These are phyloP conservation scores for Nakazawaea wickerhamii DNA, from an alignment of 805 yeast genomes.

Conservation along the genomic window DNA sequence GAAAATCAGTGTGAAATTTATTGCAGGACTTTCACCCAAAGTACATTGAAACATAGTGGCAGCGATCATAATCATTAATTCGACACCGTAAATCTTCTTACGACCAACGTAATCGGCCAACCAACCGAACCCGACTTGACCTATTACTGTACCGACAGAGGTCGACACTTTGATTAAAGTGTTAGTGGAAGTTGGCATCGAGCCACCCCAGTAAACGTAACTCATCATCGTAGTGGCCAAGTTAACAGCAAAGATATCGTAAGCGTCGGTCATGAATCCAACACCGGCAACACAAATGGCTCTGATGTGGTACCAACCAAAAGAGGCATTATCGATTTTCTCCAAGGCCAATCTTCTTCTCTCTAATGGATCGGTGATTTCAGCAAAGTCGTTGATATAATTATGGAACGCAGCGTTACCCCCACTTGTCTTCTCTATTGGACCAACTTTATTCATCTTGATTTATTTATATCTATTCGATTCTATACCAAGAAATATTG, in stretches of 20 bases:
- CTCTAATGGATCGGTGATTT: slow-evolving; percentile 78
- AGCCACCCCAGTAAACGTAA: slow-evolving; percentile 67
- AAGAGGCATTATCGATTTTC: slow-evolving; percentile 72
- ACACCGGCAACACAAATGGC: slow-evolving; percentile 87
- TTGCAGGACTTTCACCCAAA: slow-evolving; percentile 65
- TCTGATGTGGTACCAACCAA: slow-evolving; percentile 80
- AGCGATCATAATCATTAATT: slow-evolving; percentile 75
- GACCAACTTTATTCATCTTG: slow-evolving; percentile 6
- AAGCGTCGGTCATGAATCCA: slow-evolving; percentile 90
- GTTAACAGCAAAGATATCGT: slow-evolving; percentile 88
- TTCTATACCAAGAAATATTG: no score
- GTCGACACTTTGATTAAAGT: slow-evolving; percentile 84
- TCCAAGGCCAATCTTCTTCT: slow-evolving; percentile 83
- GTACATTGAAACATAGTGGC: slow-evolving; percentile 77
- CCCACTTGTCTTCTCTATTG: slow-evolving; percentile 42
- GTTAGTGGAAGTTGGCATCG: slow-evolving; percentile 58
- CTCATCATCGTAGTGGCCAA: slow-evolving; percentile 75
- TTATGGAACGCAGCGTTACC: slow-evolving; percentile 88
- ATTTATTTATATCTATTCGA: no score
- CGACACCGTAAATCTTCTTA: slow-evolving; percentile 82
- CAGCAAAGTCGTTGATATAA: slow-evolving; percentile 72
- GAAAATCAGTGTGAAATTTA: slow-evolving; percentile 68
- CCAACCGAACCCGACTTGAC: slow-evolving; percentile 81
- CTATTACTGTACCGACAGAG: slow-evolving; percentile 90
- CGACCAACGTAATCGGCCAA: slow-evolving; percentile 81